Base-by-base conservation (phyloP, 176 grass and related monocot genomes). In the Carex scoparia region DNA sequence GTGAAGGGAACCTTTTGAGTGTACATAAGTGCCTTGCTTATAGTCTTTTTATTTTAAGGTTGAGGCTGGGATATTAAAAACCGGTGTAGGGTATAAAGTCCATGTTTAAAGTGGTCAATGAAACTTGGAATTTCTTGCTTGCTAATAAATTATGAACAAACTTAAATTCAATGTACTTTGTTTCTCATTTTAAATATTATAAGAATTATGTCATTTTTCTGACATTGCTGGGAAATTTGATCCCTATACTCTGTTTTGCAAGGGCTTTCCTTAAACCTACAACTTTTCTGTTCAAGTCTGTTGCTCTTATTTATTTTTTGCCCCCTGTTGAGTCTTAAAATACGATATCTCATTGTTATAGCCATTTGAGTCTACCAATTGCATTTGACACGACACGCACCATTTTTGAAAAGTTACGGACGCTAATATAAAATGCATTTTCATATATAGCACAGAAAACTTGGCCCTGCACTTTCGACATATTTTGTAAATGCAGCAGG, bases 1-100 rank as follows among this genome's bases (percentile, higher is more conserved):
- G 12, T 5, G 31, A 48, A 65, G 19, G 79, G 38, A 82, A 82
- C 32, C 49, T 83, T 83, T 83, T 83, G 59, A 69, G 37, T 83
- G 61, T 67, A 67, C 42, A 69, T 83, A 83, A 80, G 37, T 68
- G 27, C 65, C 2, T 49, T 69, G 46, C 2, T 48, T 69, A 48
- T 72, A 46, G 69, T 12, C 69, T 18, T 12, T 48, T 72, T 48
- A 46, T n/a, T 23, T 49, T 51, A 18, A 19, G 57, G 30, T 62
- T 65, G 18, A 44, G 23, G 5, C 37, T 82, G 59, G 28, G 42
- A n/a, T 67, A 83, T 69, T 69, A n/a, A 83, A 83, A 68, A 56
- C 59, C 27, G 3, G 46, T 51, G 13, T 28, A 19, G 79, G 79
- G 11, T 67, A 83, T 69, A 56, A 80, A 51, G 2, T 49, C 60